Base-by-base conservation (phyloP, 345 rosid species). In the Chamaenerion angustifolium region DNA sequence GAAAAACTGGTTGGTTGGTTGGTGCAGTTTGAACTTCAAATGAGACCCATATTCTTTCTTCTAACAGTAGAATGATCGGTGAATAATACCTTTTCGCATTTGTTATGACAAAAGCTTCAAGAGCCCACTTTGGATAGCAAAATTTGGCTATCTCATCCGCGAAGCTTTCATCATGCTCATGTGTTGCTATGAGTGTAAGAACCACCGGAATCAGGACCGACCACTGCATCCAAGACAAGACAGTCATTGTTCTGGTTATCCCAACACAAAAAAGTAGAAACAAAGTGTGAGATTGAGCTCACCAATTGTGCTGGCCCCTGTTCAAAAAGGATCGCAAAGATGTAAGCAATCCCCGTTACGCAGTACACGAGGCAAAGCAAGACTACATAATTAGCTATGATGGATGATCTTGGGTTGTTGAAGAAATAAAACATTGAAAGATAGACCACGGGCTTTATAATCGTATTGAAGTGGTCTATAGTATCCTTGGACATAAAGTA, bases 381-480 rank as follows among this genome's bases (percentile, higher is more conserved):
- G 66, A 93, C 96, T 6, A 76, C 9, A 52, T 93, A 93, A 48
- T 93, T 88, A 64, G 85, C 99, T 0, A 51, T 37, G 2, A 88
- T 75, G 21, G 81, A 63, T 54, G 99, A 88, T 70, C 95, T 69
- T 8, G 95, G 99, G 59, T 81, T 88, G 80, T 88, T 93, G 88
- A 85, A 93, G 82, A 79, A 93, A 78, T 88, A 93, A 71, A 88
- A 85, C 99, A 93, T 93, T 11, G 99, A 88, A 49, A 88, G 77
- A 63, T 80, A 85, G 60, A 88, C 94, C 10, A 88, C 68, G 9
- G 99, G 99, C 68, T 77, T 93, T 69, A 93, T 69, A 40, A 85
- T 35, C 50, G 86, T 85, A 59, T 82, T 93, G 81, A 93, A 85
- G 59, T 79, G 92, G 67, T 93, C 99, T 11, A 82, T 64, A 12